phyloP scores from a whole-genome alignment of 192 early-diverging fungal species.

The Coemansia sp. region DNA sequence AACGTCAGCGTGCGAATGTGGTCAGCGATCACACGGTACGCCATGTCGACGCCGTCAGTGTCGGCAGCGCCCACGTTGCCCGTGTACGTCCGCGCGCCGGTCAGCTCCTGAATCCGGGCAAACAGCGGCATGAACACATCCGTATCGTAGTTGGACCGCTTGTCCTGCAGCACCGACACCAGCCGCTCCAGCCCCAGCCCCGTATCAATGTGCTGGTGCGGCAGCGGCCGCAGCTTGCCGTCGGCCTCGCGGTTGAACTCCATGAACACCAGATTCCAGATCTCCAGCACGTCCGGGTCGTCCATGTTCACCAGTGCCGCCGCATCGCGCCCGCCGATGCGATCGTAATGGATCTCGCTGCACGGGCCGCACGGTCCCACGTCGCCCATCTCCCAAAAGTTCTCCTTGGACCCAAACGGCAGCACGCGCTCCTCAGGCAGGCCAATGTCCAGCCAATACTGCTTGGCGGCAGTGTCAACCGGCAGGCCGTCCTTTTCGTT shows the following conservation, averaged over 20 bases:
- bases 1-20: constrained; percentile 95
- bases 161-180: constrained; percentile 90
- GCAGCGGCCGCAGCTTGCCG: constrained; percentile 78
- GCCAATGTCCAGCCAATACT: constrained; percentile 89
- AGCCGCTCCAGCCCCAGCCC: constrained; percentile 96
- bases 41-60: constrained; percentile 92
- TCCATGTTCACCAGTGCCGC: constrained; percentile 89
- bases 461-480: constrained; percentile 85
- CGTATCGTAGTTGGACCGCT: constrained; percentile 97
- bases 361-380: constrained; percentile 97
- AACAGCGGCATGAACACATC: constrained; percentile 87
- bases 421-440: constrained; percentile 77
- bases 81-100: constrained; percentile 77
- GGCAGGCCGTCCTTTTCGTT: constrained; percentile 72
- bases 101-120: constrained; percentile 75
- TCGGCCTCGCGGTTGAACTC: constrained; percentile 96
- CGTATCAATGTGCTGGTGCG: constrained; percentile 97
- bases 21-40: constrained; percentile 97
- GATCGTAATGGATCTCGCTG: constrained; percentile 97
- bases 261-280: constrained; percentile 99
- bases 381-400: constrained; percentile 99
- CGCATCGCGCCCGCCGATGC: constrained; percentile 91
- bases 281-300: constrained; percentile 96
- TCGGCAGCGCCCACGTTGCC: constrained; percentile 89
- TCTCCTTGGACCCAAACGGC: constrained; percentile 88